Base-by-base conservation (phyloP, 768 basidiomycete genomes). In the Tubosaeta brunneosetosa region DNA sequence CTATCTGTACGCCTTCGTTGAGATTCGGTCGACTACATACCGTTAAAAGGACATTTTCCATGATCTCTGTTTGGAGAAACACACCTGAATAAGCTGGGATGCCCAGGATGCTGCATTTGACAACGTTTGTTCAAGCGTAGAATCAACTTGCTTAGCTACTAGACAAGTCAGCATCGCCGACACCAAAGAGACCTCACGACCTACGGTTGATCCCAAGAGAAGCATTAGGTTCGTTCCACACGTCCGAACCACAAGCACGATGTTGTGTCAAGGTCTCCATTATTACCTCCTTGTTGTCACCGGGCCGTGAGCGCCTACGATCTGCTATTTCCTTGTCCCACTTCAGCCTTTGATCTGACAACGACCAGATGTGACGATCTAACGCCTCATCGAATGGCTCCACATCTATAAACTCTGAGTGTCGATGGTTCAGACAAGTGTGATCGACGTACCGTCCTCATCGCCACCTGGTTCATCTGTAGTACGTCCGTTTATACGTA, bases 351-450 rank as follows among this genome's bases (percentile, higher is more conserved):
- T 87, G 87, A 57, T 86, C 81, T 37, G 86, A 83, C 17, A 93
- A 68, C 1, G 86, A 86, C 86, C 87, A 92, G 42, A 94, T 86
- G 42, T 81, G 81, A 45, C 88, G 73, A 64, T 95, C 92, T 31
- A 95, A 79, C 2, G 81, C 83, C 68, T 95, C 92, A 62, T 95
- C 91, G 66, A 94, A 95, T 3, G 82, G 78, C 62, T 93, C 90
- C 58, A 83, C 81, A 41, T 83, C 84, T 86, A 55, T n/a, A 16
- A 25, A 17, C 32, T 8, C 25, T 27, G 22, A 12, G 19, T 9
- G 42, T 10, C 32, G 27, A 29, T 8, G 8, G 27, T 8, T 8
- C 27, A 29, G 27, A 29, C 44, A 50, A 55, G n/a, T 8, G 22
- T 47, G 47, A 10, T 40, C 26, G 31, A 45, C 69, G 48, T 47